Percentiles rank a stretch among this genome's conserved stretches.
These are phyloP conservation scores for Eutrema heterophyllum DNA, from an alignment of 345 rosid genomes.

Conservation along the genomic window DNA sequence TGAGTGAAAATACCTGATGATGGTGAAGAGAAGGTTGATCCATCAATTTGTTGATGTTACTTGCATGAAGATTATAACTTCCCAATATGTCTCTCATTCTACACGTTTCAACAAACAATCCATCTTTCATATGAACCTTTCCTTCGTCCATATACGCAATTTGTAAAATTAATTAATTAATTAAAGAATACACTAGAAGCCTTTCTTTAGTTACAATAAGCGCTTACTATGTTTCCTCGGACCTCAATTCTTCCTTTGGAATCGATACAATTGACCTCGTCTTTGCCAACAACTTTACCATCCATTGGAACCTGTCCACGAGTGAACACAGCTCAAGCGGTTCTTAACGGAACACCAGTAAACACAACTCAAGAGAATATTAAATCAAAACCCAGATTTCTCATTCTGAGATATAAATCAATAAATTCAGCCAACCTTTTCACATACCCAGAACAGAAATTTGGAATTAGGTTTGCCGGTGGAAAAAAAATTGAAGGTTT, in stretches of 20 bases:
- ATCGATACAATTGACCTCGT: too few species aligned
- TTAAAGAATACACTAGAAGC: neutral
- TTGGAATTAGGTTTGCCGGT: too few species aligned
- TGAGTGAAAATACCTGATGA: constrained; percentile 68
- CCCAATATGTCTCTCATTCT: constrained; percentile 82
- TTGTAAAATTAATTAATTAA: neutral
- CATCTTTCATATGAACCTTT: neutral
- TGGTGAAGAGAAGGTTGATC: constrained; percentile 59
- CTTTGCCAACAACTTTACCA: too few species aligned
- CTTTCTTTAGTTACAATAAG: neutral
- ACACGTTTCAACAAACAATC: constrained; percentile 11
- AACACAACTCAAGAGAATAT: constrained; percentile 1
- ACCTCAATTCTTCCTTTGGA: too few species aligned
- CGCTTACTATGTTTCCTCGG: too few species aligned
- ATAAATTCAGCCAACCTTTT: neutral
- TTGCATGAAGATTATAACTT: constrained; percentile 63
- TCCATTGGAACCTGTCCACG: too few species aligned
- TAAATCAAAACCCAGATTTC: neutral
- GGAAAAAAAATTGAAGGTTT: too few species aligned
- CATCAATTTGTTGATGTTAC: constrained; percentile 63
- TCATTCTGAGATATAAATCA: neutral
- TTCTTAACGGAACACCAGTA: neutral
- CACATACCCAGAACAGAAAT: constrained; percentile 27
- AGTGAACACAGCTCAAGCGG: too few species aligned
- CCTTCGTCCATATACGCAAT: neutral